Conservation (phyloP, 2,329 filamentous ascomycete genomes). For the Colletotrichum eleusines region DNA sequence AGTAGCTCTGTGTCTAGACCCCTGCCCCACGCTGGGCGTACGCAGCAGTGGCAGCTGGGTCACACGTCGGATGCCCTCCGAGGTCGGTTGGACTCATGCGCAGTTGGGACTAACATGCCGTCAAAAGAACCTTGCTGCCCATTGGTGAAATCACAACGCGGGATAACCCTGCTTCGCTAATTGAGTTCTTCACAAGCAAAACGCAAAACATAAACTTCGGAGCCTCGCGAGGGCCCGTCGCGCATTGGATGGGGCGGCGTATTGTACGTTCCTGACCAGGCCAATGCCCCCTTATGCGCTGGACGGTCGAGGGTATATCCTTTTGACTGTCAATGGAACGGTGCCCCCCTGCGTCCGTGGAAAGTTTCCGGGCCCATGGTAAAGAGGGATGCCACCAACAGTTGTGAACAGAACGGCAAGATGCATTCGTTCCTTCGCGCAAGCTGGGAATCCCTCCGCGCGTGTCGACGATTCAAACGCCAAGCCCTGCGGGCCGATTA, state of each 20-base stretch:
- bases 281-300: too few species aligned
- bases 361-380: not conserved
- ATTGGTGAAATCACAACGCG: not conserved
- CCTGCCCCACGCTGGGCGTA: slow-evolving; percentile 2
- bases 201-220: not conserved
- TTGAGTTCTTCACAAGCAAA: not conserved
- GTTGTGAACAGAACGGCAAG: too few species aligned
- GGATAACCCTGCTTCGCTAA: not conserved
- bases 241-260: slow-evolving; percentile 9
- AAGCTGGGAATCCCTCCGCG: not conserved
- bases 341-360: not conserved
- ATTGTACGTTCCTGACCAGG: too few species aligned
- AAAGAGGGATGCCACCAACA: too few species aligned
- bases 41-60: slow-evolving; percentile 1
- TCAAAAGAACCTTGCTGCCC: slow-evolving; percentile 4
- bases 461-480: not conserved
- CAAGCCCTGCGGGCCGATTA: too few species aligned
- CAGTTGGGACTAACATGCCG: slow-evolving; percentile 5
- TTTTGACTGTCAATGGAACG: not conserved
- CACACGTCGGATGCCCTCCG: slow-evolving; percentile 17
- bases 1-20: not conserved
- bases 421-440: not conserved
- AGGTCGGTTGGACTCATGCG: slow-evolving; percentile 16
- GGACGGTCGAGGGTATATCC: too few species aligned
- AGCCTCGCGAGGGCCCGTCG: not conserved